A percentile compares a stretch with the other conserved stretches of the same genome.
These are phyloP conservation scores for Aurantiochytrium sp. DNA, from an alignment of 108 stramenopile genomes.

Conservation along the genomic window DNA sequence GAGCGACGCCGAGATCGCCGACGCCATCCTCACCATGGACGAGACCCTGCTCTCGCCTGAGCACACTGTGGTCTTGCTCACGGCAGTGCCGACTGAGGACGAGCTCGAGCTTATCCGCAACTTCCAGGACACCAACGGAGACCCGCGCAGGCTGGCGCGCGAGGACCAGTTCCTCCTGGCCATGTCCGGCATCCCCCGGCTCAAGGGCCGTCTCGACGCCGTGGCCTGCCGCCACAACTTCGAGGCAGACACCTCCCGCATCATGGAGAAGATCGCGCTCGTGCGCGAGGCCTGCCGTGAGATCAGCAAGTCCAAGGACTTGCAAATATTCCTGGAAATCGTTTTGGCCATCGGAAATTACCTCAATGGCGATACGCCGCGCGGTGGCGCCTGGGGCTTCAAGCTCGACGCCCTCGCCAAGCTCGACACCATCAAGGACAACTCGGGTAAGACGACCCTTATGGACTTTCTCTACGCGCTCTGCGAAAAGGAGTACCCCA, in stretches of 20 bases:
- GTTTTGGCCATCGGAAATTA: slow-evolving; percentile 45
- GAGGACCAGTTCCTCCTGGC: slow-evolving; percentile 36
- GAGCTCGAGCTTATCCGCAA: slow-evolving; percentile 26
- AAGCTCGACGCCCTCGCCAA: slow-evolving; percentile 40
- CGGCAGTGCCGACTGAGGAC: slow-evolving; percentile 32
- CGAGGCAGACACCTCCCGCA: not conserved
- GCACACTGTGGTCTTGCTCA: slow-evolving; percentile 10
- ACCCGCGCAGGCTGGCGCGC: slow-evolving; percentile 24
- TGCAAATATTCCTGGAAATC: slow-evolving; percentile 49
- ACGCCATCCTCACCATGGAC: slow-evolving; percentile 35
- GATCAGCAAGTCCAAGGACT: slow-evolving; percentile 69
- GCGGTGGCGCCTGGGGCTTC: slow-evolving; percentile 41
- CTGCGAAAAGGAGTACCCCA: not conserved
- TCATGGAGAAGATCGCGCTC: slow-evolving; percentile 55
- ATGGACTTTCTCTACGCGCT: not conserved
- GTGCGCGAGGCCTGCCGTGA: slow-evolving; percentile 69
- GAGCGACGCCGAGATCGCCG: slow-evolving; percentile 23
- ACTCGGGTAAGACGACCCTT: not conserved
- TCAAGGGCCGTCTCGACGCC: slow-evolving; percentile 33
- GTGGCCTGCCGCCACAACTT: slow-evolving; percentile 7
- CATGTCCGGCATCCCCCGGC: slow-evolving; percentile 30
- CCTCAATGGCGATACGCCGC: slow-evolving; percentile 38
- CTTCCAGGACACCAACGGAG: slow-evolving; percentile 11
- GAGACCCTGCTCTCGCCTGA: not conserved
- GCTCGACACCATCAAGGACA: slow-evolving; percentile 39